phyloP scores from a whole-genome alignment of 1,284 basidiomycete species.

The Thelephora terrestris region DNA sequence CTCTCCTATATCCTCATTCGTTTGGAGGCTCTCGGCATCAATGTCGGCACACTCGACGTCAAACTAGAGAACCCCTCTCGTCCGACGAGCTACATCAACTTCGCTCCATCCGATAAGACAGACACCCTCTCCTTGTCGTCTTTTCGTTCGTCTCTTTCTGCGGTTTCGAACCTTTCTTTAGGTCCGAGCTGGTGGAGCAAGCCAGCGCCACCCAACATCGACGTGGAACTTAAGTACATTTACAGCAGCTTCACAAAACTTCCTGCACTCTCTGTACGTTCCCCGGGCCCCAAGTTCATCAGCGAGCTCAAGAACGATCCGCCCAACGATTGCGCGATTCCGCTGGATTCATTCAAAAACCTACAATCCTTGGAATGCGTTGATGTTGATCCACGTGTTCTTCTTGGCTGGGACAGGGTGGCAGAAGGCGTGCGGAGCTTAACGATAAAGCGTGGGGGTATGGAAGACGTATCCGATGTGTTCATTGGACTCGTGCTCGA shows the following conservation, averaged over 20 bases:
- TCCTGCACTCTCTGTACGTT: conserved; percentile 60
- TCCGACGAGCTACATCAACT: conserved; percentile 63
- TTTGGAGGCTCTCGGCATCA: conserved; percentile 67
- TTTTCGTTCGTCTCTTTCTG: conserved; percentile 68
- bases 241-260: conserved; percentile 85
- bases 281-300: conserved; percentile 54
- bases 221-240: conserved; percentile 73
- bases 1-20: conserved; percentile 85
- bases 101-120: conserved; percentile 51
- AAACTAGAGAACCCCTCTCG: conserved; percentile 59
- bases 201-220: conserved; percentile 45
- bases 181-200: conserved; percentile 62
- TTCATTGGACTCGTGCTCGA: conserved; percentile 70
- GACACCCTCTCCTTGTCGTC: conserved; percentile 75
- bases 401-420: conserved; percentile 82
- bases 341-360: conserved; percentile 79
- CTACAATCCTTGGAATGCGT: conserved; percentile 62
- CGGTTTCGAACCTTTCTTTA: conserved; percentile 66
- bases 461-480: conserved; percentile 78
- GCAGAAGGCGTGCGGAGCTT: conserved; percentile 64
- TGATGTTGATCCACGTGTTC: conserved; percentile 73
- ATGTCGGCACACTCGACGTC: conserved; percentile 76
- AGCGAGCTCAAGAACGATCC: conserved; percentile 63
- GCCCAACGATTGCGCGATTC: conserved; percentile 66
- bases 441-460: conserved; percentile 65